Conservation (phyloP, 2,329 filamentous ascomycete species). For the Aureobasidium melanogenum region DNA sequence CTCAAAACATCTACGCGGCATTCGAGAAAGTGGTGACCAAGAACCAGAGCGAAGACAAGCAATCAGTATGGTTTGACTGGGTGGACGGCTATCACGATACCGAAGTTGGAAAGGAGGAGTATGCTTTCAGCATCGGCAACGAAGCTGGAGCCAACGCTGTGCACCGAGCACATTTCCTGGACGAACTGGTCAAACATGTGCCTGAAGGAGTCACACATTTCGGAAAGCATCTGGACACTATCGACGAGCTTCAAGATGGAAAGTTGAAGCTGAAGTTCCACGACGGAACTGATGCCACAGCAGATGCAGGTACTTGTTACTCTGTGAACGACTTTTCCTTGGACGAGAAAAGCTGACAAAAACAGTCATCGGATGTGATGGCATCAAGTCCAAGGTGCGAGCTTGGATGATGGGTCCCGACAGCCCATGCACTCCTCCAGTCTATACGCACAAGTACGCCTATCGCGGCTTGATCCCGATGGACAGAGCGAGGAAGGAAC, state of each 20-base stretch:
- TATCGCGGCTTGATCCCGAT: slow-evolving; percentile 57
- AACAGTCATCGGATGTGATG: slow-evolving; percentile 53
- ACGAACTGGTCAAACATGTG: slow-evolving; percentile 33
- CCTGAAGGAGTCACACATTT: slow-evolving; percentile 28
- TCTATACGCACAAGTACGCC: slow-evolving; percentile 51
- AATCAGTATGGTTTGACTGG: slow-evolving; percentile 35
- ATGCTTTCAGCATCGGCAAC: slow-evolving; percentile 21
- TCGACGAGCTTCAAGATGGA: slow-evolving; percentile 20
- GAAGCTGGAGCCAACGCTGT: slow-evolving; percentile 21
- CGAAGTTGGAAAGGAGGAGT: slow-evolving; percentile 18
- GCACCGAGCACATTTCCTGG: slow-evolving; percentile 34
- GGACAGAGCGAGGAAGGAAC: slow-evolving; percentile 37
- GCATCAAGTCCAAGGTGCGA: slow-evolving; percentile 51
- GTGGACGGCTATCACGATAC: slow-evolving; percentile 26
- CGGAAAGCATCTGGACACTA: slow-evolving; percentile 21
- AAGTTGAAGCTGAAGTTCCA: slow-evolving; percentile 26
- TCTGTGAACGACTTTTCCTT: neutral
- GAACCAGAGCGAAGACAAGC: slow-evolving; percentile 30
- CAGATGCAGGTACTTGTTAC: slow-evolving; percentile 19
- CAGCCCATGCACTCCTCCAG: slow-evolving; percentile 36
- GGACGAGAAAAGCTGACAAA: neutral
- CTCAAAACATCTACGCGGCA: slow-evolving; percentile 34
- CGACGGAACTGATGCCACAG: slow-evolving; percentile 22
- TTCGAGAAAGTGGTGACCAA: slow-evolving; percentile 35
- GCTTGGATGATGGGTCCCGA: slow-evolving; percentile 39